A percentile compares a stretch with the other conserved stretches of the same genome.
Evolutionary conservation across 2,329 filamentous ascomycete species (phyloP).

Genomic region (Colletotrichum navitas): DNA sequence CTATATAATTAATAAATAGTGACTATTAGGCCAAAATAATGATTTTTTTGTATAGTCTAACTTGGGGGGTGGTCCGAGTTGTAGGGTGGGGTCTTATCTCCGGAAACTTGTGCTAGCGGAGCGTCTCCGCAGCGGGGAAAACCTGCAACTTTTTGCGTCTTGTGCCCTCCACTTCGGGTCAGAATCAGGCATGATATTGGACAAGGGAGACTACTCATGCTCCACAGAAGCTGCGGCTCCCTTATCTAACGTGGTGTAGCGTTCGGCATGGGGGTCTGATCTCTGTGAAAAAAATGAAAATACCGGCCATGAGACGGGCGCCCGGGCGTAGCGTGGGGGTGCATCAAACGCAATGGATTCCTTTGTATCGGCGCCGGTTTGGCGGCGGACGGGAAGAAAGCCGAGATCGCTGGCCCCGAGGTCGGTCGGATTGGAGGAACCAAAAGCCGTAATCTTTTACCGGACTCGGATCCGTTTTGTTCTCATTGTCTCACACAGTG

Average conservation of each 20-base stretch:
- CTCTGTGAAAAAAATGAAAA: not conserved
- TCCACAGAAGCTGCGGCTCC: conserved; percentile 20
- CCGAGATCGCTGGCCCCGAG: conserved; percentile 30
- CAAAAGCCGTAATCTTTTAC: not conserved
- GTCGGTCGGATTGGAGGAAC: conserved; percentile 28
- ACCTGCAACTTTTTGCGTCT: conserved; percentile 33
- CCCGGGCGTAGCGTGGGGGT: conserved; percentile 21
- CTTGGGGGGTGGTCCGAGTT: no score
- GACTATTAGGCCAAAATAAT: no score
- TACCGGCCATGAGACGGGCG: conserved; percentile 21
- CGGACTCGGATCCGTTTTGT: conserved; percentile 29
- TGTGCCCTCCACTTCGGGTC: conserved; percentile 35
- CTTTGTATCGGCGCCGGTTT: conserved; percentile 11
- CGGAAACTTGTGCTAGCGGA: conserved; percentile 16
- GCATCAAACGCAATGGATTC: not conserved
- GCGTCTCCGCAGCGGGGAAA: conserved; percentile 33
- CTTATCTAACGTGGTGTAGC: conserved; percentile 26
- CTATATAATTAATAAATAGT: no score
- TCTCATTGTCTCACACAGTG: not conserved
- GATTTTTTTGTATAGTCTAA: no score
- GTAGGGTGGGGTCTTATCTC: no score
- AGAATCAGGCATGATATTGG: conserved; percentile 39
- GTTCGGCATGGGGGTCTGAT: not conserved
- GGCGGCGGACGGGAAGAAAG: conserved; percentile 22
- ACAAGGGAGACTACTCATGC: conserved; percentile 22